These are phyloP conservation scores for Pyrenophora teres DNA, from an alignment of 2,329 filamentous ascomycete species.

Conservation along the genomic window DNA sequence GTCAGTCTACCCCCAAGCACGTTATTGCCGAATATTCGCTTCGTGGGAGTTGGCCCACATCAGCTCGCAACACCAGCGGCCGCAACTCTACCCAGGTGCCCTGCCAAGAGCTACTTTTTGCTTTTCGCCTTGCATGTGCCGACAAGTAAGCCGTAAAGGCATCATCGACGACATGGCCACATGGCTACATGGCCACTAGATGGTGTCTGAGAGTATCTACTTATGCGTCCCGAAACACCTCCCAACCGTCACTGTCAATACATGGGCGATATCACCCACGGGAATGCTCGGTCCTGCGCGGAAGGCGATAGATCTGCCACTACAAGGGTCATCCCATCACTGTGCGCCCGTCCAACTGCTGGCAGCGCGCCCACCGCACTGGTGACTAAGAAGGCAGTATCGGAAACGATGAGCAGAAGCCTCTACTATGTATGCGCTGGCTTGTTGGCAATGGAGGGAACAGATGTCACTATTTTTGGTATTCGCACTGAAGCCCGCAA, in stretches of 20 bases:
- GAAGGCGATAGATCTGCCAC: constrained; percentile 4
- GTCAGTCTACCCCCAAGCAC: no score
- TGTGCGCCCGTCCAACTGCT: constrained; percentile 2
- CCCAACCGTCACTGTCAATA: background rate
- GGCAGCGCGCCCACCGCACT: background rate
- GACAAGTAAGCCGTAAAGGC: background rate
- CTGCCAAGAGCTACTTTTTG: background rate
- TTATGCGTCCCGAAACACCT: background rate
- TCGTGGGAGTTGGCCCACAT: constrained; percentile 19
- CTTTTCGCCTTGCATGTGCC: background rate
- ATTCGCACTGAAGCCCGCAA: no score
- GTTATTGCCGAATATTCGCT: constrained; percentile 18
- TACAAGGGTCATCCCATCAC: constrained; percentile 2
- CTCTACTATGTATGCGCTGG: no score
- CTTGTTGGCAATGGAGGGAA: background rate
- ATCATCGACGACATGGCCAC: background rate
- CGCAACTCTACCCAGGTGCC: background rate
- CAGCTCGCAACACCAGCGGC: constrained; percentile 11
- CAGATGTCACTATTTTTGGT: no score
- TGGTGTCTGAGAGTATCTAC: background rate
- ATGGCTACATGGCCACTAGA: background rate
- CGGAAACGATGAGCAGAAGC: no score
- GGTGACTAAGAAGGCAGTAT: background rate
- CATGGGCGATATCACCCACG: background rate
- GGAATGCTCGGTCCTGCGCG: constrained; percentile 7